Percentiles rank a stretch among this genome's conserved stretches.
phyloP scores from a whole-genome alignment of 2,329 filamentous ascomycete genomes.

The Hymenoscyphus salicellus region DNA sequence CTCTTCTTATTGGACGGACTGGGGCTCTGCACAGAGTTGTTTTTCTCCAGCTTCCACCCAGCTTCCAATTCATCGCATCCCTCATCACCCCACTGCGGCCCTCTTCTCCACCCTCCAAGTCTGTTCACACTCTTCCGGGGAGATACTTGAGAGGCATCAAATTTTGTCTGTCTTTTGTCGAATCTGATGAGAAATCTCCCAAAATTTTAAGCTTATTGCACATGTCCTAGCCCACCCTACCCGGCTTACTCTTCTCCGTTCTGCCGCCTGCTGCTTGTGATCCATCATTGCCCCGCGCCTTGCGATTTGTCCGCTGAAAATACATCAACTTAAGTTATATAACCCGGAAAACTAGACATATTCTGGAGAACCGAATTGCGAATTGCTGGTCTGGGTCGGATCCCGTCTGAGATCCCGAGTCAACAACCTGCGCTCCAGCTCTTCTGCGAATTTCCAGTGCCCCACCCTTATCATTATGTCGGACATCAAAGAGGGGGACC shows the following conservation, averaged over 20 bases:
- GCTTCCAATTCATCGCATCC: not conserved
- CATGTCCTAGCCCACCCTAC: not conserved
- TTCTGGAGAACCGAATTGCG: not conserved
- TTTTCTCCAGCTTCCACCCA: conserved; percentile 1
- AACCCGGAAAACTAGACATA: not conserved
- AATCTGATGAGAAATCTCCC: not conserved
- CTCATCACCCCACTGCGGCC: not conserved
- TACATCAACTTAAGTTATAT: not conserved
- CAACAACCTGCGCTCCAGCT: not conserved
- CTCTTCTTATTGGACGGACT: not conserved
- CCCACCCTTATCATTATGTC: conserved; percentile 20
- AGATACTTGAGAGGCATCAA: not conserved
- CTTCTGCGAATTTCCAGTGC: not conserved
- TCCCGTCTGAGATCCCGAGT: not conserved
- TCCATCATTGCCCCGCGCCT: not conserved
- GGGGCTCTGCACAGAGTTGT: not conserved
- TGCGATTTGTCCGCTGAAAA: not conserved
- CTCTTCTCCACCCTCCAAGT: not conserved
- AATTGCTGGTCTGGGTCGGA: not conserved
- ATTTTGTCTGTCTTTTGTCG: not conserved
- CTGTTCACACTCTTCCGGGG: conserved; percentile 3
- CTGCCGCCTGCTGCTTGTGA: not conserved
- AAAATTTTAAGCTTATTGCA: not conserved
- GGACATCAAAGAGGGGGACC: conserved; percentile 22
- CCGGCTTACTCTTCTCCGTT: not conserved